Evolutionary conservation across 495 filamentous ascomycete genomes (phyloP), one percentile per base, ranked within the genome.

Genomic region (Xylaria bambusicola): DNA sequence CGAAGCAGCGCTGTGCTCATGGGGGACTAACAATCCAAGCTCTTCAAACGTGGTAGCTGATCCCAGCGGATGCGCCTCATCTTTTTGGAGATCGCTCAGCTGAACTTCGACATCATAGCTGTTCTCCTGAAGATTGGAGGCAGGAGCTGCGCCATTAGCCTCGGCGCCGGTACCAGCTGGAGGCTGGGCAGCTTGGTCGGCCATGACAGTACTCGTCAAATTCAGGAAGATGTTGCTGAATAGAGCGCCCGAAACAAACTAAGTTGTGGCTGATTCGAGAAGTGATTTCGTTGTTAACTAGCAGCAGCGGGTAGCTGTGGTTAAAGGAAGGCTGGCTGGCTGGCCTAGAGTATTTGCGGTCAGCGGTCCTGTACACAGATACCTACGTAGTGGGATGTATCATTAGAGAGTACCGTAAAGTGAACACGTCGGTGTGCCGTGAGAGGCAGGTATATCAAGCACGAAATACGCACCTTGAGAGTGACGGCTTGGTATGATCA

Each of bases 31-130:
- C 87, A 98, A 77, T 62, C 89, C 87, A 57, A 99, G 83, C 59
- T 96, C 84, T 38, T 97, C 88, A 69, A 98, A 99, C 0, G 80
- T 84, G 62, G 87, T 88, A 52, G 87, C 84, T 9, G 94, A 98
- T 73, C 82, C 93, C 20, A 98, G 80, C 2, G 94, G 94, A 69
- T 90, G 93, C 58, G 90, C 87, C 0, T 88, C 85, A 67, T 98
- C 91, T 15, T 84, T 82, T 71, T 97, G 93, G 44, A 96, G 79
- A 67, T 96, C 93, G 62, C 85, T 88, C 46, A 98, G 82, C 75
- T 94, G 93, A 62, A 98, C 91, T 63, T 96, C 85, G 51, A 98
- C 79, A 55, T 89, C 85, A 74, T 89, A 93, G 26, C 86, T 84
- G 2, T 84, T 82, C 65, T 94, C 91, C 48, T 89, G 75, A 9